Percentiles rank a stretch among this genome's conserved stretches.
Evolutionary conservation across 768 basidiomycete species (phyloP).

Genomic region (Macrolepiota fuliginosa): DNA sequence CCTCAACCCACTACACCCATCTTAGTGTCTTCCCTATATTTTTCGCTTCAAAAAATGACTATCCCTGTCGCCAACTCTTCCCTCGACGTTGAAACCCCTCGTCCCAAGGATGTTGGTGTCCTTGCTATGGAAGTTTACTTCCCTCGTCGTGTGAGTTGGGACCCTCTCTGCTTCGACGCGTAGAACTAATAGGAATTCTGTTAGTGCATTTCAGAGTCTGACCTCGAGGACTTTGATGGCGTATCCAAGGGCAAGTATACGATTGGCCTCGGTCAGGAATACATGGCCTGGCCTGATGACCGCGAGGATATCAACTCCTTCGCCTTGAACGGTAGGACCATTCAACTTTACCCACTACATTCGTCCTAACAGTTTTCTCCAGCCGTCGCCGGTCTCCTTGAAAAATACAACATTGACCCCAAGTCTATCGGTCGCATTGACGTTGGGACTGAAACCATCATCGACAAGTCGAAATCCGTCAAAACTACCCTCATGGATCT

Average conservation of each 20-base stretch:
- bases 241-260: constrained; percentile 98
- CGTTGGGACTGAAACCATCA: constrained; percentile 98
- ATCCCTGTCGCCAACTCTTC: constrained; percentile 33
- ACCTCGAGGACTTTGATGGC: constrained; percentile 91
- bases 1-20: constrained; percentile 13
- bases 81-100: constrained; percentile 40
- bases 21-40: constrained; percentile 12
- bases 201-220: constrained; percentile 93
- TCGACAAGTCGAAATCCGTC: constrained; percentile 99
- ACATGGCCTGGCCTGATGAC: constrained; percentile 99
- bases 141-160: constrained; percentile 72
- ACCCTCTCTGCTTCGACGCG: constrained; percentile 8
- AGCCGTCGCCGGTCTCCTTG: constrained; percentile 88
- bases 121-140: constrained; percentile 95
- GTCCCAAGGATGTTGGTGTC: constrained; percentile 93
- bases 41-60: constrained; percentile 32
- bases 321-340: constrained; percentile 77
- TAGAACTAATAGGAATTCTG: constrained; percentile 13
- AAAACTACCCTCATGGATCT: constrained; percentile 99
- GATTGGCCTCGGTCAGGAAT: constrained; percentile 95
- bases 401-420: constrained; percentile 95
- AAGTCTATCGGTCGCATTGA: constrained; percentile 96
- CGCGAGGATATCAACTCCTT: constrained; percentile 99
- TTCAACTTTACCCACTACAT: not conserved
- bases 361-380: constrained; percentile 12